phyloP scores from a whole-genome alignment of 2,329 filamentous ascomycete genomes.

The Fusarium sp. region DNA sequence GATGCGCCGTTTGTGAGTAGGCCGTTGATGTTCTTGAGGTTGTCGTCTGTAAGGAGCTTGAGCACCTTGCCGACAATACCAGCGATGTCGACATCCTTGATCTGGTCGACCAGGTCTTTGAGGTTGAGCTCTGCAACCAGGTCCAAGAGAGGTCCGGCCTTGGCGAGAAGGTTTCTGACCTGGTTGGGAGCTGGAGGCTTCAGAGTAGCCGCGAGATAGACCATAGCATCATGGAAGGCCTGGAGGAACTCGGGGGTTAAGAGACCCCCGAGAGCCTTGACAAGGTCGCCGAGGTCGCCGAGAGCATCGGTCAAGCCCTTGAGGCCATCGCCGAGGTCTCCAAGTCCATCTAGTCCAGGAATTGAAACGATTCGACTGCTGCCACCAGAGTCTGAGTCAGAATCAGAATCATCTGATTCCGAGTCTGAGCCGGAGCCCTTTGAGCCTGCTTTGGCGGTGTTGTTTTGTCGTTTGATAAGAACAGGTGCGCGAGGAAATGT shows the following conservation, averaged over 20 bases:
- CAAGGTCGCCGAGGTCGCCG: conserved; percentile 43
- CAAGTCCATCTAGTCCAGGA: conserved; percentile 40
- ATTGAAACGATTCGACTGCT: conserved; percentile 8
- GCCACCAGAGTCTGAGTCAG: conserved; percentile 7
- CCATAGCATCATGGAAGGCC: conserved; percentile 57
- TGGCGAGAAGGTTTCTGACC: conserved; percentile 47
- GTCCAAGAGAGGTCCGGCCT: conserved; percentile 51
- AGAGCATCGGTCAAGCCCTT: conserved; percentile 46
- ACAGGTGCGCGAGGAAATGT: conserved; percentile 13
- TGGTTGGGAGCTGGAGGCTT: conserved; percentile 54
- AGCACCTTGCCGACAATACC: conserved; percentile 51
- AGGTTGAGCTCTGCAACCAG: conserved; percentile 52
- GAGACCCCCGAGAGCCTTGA: conserved; percentile 51
- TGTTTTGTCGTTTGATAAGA: conserved; percentile 35
- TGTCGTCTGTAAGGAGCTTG: conserved; percentile 50
- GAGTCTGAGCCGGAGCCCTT: conserved; percentile 7
- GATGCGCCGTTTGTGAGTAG: conserved; percentile 55
- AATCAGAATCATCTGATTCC: not conserved
- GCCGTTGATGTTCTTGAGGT: conserved; percentile 53
- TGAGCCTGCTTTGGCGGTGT: conserved; percentile 13
- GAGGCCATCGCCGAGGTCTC: conserved; percentile 35
- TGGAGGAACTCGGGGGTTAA: conserved; percentile 57
- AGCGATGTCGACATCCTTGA: conserved; percentile 52
- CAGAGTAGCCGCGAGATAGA: conserved; percentile 57
- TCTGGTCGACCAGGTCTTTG: conserved; percentile 51